These are phyloP conservation scores for Skeletonema potamos DNA, from an alignment of 108 stramenopile genomes.

Conservation along the genomic window DNA sequence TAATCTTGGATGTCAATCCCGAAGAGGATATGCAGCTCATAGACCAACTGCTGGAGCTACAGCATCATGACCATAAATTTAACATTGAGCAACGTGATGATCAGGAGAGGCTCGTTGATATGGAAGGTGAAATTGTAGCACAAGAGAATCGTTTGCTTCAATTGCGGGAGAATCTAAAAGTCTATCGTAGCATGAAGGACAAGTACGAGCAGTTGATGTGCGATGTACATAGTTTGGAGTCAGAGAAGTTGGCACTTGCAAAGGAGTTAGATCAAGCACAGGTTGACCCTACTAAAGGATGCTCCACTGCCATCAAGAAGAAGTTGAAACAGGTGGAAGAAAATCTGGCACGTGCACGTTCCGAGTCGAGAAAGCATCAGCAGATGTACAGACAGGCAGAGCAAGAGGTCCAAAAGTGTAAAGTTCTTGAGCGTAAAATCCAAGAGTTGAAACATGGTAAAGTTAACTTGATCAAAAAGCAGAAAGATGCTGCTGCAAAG, in stretches of 20 bases:
- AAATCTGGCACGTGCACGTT: constrained; percentile 63
- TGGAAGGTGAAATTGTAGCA: constrained; percentile 75
- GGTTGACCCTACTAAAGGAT: constrained; percentile 72
- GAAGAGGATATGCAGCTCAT: constrained; percentile 88
- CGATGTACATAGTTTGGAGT: constrained; percentile 75
- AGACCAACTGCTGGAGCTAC: constrained; percentile 79
- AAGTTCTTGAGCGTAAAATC: constrained; percentile 76
- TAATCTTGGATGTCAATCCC: constrained; percentile 69
- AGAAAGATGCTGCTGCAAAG: constrained; percentile 62
- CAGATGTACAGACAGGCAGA: constrained; percentile 78
- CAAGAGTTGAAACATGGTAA: constrained; percentile 73
- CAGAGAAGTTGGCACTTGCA: constrained; percentile 70
- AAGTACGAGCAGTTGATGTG: constrained; percentile 80
- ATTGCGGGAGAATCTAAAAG: constrained; percentile 72
- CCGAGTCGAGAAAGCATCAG: constrained; percentile 72
- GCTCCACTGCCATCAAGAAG: constrained; percentile 68
- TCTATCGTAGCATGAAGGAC: constrained; percentile 78
- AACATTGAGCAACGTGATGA: constrained; percentile 51
- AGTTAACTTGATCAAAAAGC: constrained; percentile 72
- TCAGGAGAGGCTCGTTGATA: constrained; percentile 61
- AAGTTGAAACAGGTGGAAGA: constrained; percentile 76
- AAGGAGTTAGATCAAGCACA: constrained; percentile 66
- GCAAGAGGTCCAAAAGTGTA: constrained; percentile 69
- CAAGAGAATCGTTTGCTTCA: constrained; percentile 72
- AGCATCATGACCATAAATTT: constrained; percentile 78